These are phyloP conservation scores for Fibroporia radiculosa DNA, from an alignment of 768 basidiomycete genomes.

Conservation along the genomic window DNA sequence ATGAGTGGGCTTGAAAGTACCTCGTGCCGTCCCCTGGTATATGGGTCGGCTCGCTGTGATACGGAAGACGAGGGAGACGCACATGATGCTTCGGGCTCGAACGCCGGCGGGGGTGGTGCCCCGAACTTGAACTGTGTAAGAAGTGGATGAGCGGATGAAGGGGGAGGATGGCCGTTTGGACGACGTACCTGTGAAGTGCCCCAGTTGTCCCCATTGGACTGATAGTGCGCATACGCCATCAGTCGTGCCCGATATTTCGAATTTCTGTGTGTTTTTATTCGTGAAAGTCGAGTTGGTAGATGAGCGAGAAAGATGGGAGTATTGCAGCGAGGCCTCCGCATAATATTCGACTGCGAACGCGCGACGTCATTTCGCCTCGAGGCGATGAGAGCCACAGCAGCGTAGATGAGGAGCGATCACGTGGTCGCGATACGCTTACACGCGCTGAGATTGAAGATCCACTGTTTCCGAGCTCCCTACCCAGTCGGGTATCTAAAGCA, in stretches of 20 bases:
- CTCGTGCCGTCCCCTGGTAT: constrained; percentile 60
- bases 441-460: neutral
- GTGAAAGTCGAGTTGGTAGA: neutral
- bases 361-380: neutral
- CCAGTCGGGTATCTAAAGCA: neutral
- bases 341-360: neutral
- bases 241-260: too few relatives aligned
- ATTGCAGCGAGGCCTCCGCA: neutral
- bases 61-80: constrained; percentile 18
- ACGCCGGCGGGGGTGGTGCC: constrained; percentile 25
- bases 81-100: constrained; percentile 47
- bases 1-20: constrained; percentile 56
- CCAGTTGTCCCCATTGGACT: neutral
- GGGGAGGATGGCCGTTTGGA: neutral
- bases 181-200: neutral
- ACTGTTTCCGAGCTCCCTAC: neutral
- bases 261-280: too few relatives aligned
- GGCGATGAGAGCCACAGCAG: constrained; percentile 46
- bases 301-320: neutral
- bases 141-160: neutral
- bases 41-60: too few relatives aligned
- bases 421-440: neutral
- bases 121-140: constrained; percentile 24
- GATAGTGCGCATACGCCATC: constrained; percentile 5
- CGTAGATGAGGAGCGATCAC: constrained; percentile 46